Conservation (phyloP, 495 filamentous ascomycete genomes). For the Immersiella caudata region DNA sequence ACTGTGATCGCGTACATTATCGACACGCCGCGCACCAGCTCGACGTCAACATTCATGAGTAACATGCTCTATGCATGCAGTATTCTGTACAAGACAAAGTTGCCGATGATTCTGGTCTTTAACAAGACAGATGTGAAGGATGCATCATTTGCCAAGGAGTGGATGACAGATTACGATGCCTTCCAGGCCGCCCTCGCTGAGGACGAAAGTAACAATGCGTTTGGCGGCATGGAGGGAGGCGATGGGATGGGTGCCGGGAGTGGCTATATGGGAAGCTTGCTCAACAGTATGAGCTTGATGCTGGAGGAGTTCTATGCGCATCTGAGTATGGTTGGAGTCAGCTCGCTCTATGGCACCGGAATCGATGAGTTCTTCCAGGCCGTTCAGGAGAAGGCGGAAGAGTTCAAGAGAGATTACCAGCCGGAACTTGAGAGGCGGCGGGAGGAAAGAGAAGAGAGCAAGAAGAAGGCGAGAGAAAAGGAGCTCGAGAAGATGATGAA, state of each 20-base stretch:
- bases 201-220: constrained; percentile 78
- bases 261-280: constrained; percentile 94
- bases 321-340: constrained; percentile 88
- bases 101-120: constrained; percentile 98
- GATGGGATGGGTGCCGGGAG: constrained; percentile 65
- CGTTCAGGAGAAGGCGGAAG: constrained; percentile 80
- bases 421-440: constrained; percentile 84
- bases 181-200: constrained; percentile 83
- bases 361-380: constrained; percentile 91
- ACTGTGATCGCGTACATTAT: constrained; percentile 97
- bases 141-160: constrained; percentile 90
- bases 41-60: constrained; percentile 96
- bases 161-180: constrained; percentile 98
- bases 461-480: constrained; percentile 68
- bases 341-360: constrained; percentile 88
- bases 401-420: constrained; percentile 89
- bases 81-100: constrained; percentile 96
- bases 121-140: constrained; percentile 97
- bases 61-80: constrained; percentile 99
- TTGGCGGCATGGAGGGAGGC: constrained; percentile 72
- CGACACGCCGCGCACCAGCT: constrained; percentile 89
- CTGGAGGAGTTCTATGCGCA: constrained; percentile 97
- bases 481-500: constrained; percentile 92
- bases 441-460: constrained; percentile 72
- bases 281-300: constrained; percentile 98